Evolutionary conservation across 148 eudicot genomes (phyloP).

Genomic region (Rheum nobile): DNA sequence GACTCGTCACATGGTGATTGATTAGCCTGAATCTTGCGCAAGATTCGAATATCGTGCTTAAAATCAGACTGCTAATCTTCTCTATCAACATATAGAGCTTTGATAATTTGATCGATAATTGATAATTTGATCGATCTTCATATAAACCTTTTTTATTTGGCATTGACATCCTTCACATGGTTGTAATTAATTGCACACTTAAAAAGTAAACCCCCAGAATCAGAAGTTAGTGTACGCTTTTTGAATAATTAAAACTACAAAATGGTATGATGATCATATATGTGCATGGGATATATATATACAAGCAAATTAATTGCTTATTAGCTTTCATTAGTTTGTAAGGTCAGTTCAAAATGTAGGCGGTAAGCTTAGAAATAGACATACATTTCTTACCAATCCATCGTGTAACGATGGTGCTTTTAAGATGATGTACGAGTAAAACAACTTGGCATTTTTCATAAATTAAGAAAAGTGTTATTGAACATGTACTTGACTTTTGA

Average conservation of each 20-base stretch:
- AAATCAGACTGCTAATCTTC: background rate
- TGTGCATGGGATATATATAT: too few species aligned
- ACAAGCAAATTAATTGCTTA: background rate
- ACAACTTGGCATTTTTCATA: background rate
- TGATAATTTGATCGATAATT: background rate
- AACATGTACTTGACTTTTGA: background rate
- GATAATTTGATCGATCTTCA: background rate
- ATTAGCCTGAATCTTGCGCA: background rate
- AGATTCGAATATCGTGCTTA: background rate
- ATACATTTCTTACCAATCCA: background rate
- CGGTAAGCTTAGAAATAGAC: background rate
- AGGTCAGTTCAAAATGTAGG: background rate
- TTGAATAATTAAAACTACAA: too few species aligned
- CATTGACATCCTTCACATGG: background rate
- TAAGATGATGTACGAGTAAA: background rate
- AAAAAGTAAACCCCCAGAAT: background rate
- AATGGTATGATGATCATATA: background rate
- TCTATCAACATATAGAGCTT: background rate
- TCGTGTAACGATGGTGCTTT: background rate
- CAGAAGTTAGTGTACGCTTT: background rate
- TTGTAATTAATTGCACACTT: background rate
- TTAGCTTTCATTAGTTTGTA: background rate
- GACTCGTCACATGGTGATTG: slow-evolving; percentile 3
- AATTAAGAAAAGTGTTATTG: background rate
- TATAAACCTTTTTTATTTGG: background rate